Percentiles rank a stretch among this genome's conserved stretches.
phyloP scores from a whole-genome alignment of 2,329 filamentous ascomycete genomes.

The Claviceps fusiformis region DNA sequence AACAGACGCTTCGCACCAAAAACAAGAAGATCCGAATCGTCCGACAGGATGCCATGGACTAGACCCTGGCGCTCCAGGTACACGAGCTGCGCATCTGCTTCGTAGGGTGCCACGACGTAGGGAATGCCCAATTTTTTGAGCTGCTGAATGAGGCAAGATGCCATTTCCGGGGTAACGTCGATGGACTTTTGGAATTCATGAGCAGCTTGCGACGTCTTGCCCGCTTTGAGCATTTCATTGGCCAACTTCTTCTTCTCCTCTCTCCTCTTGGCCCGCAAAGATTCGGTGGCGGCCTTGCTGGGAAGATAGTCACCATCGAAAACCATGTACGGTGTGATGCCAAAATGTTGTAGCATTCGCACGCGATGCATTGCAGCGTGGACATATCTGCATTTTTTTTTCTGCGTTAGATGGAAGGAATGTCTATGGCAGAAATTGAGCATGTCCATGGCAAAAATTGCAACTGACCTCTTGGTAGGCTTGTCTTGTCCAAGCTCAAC shows the following conservation, averaged over 20 bases:
- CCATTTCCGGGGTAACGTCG: constrained; percentile 94
- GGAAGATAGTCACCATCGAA: constrained; percentile 94
- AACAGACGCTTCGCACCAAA: constrained; percentile 85
- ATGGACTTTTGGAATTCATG: constrained; percentile 87
- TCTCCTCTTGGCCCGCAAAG: constrained; percentile 58
- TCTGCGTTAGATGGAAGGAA: constrained; percentile 1
- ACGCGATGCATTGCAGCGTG: constrained; percentile 84
- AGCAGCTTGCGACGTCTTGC: constrained; percentile 67
- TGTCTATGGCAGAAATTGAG: no score
- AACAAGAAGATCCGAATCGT: constrained; percentile 91
- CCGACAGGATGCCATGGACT: constrained; percentile 79
- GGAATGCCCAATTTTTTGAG: constrained; percentile 67
- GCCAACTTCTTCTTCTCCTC: constrained; percentile 65
- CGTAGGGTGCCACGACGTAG: constrained; percentile 91
- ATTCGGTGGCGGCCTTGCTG: constrained; percentile 81
- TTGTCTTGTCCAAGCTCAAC: constrained; percentile 80
- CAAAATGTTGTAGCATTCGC: constrained; percentile 86
- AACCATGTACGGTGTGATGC: constrained; percentile 84
- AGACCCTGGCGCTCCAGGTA: constrained; percentile 81
- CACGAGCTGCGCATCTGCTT: constrained; percentile 92
- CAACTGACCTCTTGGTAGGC: constrained; percentile 66
- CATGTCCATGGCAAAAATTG: constrained; percentile 6
- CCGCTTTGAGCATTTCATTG: constrained; percentile 66
- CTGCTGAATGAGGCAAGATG: constrained; percentile 78
- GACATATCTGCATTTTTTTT: constrained; percentile 50